These are phyloP conservation scores for Backusella tuberculispora DNA, from an alignment of 192 early-diverging fungal genomes.

Conservation along the genomic window DNA sequence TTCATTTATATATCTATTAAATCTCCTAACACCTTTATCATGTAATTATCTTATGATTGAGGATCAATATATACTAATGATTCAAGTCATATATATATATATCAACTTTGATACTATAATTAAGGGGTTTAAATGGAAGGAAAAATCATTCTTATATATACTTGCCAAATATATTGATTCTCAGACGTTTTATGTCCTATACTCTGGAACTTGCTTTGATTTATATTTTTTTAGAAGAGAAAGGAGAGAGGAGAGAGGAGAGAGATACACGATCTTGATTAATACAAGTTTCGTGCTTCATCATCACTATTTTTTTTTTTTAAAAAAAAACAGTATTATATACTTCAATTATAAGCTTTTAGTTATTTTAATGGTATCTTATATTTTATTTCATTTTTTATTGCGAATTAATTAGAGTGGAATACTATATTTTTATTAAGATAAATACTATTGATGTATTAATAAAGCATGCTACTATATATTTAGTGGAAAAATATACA, in stretches of 20 bases:
- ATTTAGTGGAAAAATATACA: neutral
- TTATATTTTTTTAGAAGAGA: neutral
- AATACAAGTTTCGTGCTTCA: neutral
- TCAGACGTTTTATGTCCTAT: neutral
- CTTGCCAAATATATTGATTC: neutral
- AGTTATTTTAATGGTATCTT: neutral
- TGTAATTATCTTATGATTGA: too few species aligned
- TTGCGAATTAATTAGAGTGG: neutral
- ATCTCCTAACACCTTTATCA: too few species aligned
- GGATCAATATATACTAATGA: too few species aligned
- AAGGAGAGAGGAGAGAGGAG: neutral
- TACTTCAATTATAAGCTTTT: too few species aligned
- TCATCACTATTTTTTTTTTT: neutral
- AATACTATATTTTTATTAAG: neutral
- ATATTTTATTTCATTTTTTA: neutral
- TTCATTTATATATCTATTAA: too few species aligned
- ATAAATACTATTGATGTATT: neutral
- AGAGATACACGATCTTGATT: neutral
- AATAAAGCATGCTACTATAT: neutral
- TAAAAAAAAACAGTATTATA: neutral
- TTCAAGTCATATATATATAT: too few species aligned
- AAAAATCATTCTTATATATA: neutral
- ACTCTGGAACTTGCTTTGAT: neutral
- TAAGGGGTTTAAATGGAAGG: too few species aligned
- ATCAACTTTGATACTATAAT: too few species aligned